Conservation (phyloP, 495 filamentous ascomycete genomes). For the Lasiosphaeria hispida region DNA sequence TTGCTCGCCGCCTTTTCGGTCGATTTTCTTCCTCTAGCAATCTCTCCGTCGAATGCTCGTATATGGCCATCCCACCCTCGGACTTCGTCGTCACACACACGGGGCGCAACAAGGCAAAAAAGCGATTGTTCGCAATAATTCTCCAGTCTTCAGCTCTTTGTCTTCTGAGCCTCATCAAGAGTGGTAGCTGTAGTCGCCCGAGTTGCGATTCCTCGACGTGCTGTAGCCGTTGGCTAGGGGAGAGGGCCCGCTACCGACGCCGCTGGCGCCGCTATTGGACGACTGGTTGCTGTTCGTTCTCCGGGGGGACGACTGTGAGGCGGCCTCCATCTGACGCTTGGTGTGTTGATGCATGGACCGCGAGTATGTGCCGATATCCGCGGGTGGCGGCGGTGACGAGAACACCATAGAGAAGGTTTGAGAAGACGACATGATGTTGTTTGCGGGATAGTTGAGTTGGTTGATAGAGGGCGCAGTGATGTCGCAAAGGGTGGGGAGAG, state of each 20-base stretch:
- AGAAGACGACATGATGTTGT: conserved; percentile 34
- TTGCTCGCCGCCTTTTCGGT: too few species aligned
- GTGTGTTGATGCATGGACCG: conserved; percentile 52
- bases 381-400: conserved; percentile 39
- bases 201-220: conserved; percentile 9
- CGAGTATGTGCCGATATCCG: conserved; percentile 43
- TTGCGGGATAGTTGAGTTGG: not conserved
- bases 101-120: too few species aligned
- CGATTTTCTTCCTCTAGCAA: too few species aligned
- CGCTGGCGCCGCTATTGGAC: conserved; percentile 12
- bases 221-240: conserved; percentile 37
- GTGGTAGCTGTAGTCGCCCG: conserved; percentile 21
- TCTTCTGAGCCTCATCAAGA: conserved; percentile 5
- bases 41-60: too few species aligned
- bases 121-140: too few species aligned
- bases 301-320: conserved; percentile 25
- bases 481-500: not conserved
- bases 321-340: conserved; percentile 51
- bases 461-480: not conserved
- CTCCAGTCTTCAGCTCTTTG: too few species aligned
- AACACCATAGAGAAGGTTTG: conserved; percentile 29
- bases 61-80: too few species aligned
- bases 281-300: not conserved
- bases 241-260: conserved; percentile 18
- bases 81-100: too few species aligned